Evolutionary conservation across 225 moss, liverwort and hornwort species (phyloP).

Genomic region (Ulota crispa): DNA sequence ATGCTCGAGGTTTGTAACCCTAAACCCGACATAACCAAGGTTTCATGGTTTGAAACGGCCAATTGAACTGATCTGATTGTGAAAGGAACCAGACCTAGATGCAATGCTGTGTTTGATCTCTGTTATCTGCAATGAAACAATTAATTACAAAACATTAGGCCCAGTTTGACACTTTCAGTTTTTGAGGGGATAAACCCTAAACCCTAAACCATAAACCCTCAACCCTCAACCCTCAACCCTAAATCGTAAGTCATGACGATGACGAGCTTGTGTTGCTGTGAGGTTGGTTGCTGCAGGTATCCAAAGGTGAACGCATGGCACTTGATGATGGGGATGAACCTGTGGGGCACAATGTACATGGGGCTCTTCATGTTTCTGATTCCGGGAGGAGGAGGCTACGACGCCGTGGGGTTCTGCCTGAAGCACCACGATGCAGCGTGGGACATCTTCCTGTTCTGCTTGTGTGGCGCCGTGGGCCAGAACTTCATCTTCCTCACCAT

Average conservation of each 20-base stretch:
- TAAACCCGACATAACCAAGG: not conserved
- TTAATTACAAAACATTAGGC: no score
- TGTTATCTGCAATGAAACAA: no score
- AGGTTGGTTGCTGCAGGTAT: conserved; percentile 46
- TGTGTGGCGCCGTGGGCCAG: conserved; percentile 87
- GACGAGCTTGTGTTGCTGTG: not conserved
- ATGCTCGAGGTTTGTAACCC: not conserved
- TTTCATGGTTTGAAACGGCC: no score
- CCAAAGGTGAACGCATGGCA: conserved; percentile 89
- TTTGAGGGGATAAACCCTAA: not conserved
- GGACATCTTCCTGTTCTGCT: conserved; percentile 85
- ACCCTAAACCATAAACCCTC: not conserved
- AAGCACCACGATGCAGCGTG: conserved; percentile 65
- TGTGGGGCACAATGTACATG: conserved; percentile 87
- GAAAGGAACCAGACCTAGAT: no score
- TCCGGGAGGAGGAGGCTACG: conserved; percentile 71
- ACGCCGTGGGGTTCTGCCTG: conserved; percentile 66
- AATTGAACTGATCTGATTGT: no score
- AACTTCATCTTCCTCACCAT: conserved; percentile 98
- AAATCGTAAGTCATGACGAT: not conserved
- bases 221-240: not conserved
- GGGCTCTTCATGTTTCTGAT: conserved; percentile 71
- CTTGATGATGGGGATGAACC: conserved; percentile 95
- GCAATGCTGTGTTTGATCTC: no score
- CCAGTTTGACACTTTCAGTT: no score